These are phyloP conservation scores for Neurospora sp. DNA, from an alignment of 495 filamentous ascomycete species.

Conservation along the genomic window DNA sequence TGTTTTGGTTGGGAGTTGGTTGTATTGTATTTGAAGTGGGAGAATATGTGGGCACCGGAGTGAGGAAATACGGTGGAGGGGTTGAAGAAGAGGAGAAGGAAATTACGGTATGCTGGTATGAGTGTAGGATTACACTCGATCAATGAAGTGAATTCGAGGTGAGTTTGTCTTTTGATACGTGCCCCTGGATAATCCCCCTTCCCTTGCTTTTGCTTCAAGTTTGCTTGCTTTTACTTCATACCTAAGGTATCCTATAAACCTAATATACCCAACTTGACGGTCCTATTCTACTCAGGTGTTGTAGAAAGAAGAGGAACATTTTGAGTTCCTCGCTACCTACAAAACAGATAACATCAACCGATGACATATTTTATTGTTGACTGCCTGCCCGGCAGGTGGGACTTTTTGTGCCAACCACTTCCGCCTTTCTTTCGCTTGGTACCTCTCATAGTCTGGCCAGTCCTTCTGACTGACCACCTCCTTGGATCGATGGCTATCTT, in stretches of 20 bases:
- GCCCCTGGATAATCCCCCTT: background rate
- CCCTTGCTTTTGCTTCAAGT: background rate
- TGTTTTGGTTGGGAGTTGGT: background rate
- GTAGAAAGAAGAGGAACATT: background rate
- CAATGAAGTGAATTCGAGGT: background rate
- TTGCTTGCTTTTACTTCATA: background rate
- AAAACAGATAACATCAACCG: background rate
- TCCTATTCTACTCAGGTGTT: background rate
- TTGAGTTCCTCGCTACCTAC: background rate
- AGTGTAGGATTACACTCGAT: background rate
- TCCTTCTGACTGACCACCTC: background rate
- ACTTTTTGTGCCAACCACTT: background rate
- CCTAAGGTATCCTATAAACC: background rate
- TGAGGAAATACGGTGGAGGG: background rate
- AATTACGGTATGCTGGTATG: background rate
- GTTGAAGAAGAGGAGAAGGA: background rate
- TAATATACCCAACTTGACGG: background rate
- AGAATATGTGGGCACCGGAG: background rate
- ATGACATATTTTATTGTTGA: background rate
- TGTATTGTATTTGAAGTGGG: background rate
- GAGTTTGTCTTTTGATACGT: background rate
- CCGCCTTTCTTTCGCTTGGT: background rate
- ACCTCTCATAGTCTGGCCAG: background rate
- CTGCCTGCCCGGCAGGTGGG: background rate
- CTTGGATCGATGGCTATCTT: background rate